These are phyloP conservation scores for Berberis thunbergii DNA, from an alignment of 164 flowering plant genomes.

Conservation along the genomic window DNA sequence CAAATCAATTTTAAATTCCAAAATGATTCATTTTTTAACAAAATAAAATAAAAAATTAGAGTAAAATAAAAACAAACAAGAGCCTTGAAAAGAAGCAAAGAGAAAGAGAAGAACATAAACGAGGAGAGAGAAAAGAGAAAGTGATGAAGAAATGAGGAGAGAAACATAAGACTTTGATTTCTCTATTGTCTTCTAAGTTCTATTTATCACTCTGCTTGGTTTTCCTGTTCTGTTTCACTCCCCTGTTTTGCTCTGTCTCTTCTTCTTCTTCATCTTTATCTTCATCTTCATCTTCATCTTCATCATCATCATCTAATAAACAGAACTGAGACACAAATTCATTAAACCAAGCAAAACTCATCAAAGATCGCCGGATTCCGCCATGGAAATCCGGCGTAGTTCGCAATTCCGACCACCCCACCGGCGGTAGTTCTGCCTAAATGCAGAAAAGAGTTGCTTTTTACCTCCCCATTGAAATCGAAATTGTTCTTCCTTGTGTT, in stretches of 20 bases:
- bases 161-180: slow-evolving; percentile 16
- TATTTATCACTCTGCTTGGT: background rate
- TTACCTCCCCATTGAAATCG: no score
- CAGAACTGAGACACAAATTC: background rate
- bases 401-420: slow-evolving; percentile 12
- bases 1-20: background rate
- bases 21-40: background rate
- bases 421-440: slow-evolving; percentile 27
- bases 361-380: slow-evolving; percentile 24
- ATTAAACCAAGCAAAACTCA: background rate
- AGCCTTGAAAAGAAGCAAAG: background rate
- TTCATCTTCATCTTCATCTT: background rate
- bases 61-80: slow-evolving; percentile 19
- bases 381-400: slow-evolving; percentile 34
- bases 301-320: background rate
- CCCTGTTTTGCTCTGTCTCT: slow-evolving; percentile 6
- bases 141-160: background rate
- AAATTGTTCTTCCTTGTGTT: background rate
- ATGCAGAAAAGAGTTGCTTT: slow-evolving; percentile 21
- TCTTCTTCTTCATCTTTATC: slow-evolving; percentile 3
- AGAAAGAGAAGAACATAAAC: slow-evolving; percentile 13
- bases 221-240: background rate
- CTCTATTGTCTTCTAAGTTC: slow-evolving; percentile 8
- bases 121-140: slow-evolving; percentile 4
- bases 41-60: background rate